Base-by-base conservation (phyloP, 2,329 filamentous ascomycete species). In the Fusarium duplospermum region DNA sequence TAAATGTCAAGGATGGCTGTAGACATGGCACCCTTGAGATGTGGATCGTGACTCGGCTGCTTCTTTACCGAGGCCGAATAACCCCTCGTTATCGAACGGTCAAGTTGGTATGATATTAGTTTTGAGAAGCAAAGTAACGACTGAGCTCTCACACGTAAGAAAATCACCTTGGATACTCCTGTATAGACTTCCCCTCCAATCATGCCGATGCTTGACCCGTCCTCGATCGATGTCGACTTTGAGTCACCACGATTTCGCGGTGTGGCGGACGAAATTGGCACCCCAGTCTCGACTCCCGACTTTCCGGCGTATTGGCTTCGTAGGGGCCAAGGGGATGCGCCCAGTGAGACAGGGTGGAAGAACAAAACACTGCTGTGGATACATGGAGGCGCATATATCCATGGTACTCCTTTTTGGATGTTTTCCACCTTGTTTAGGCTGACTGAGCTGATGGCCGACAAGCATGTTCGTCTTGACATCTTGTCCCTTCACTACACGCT, bases 321-420 rank as follows among this genome's bases (percentile, higher is more conserved):
- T 22, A 35, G 29, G 20, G n/a, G 52, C 47, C 24, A 31, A 33
- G 9, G 13, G 52, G 29, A 33, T 33, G 13, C 20, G 31, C n/a
- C 52, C 16, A 13, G 31, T 22, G 52, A 57, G 31, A 24, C 8
- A 22, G 52, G n/a, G 18, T 16, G 13, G 18, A 29, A 54, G 60
- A 56, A 33, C 20, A 64, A 64, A n/a, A 64, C 61, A n/a, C 61
- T 64, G 8, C 47, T 64, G 2, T 64, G 61, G 61, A 64, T 64
- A 14, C 61, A 64, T 4, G 61, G 61, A 29, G 61, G 61, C 24
- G 61, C 47, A 50, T 64, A 64, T n/a, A 56, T 27, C 27, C 35
- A 31, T 8, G 61, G 61, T 13, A 64, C 22, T 16, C 61, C 61
- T 4, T 64, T 64, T 24, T 64, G 61, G 61, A 64, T 64, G 61